Conservation (phyloP, 108 stramenopile genomes). For the Nitzschia sp. region DNA sequence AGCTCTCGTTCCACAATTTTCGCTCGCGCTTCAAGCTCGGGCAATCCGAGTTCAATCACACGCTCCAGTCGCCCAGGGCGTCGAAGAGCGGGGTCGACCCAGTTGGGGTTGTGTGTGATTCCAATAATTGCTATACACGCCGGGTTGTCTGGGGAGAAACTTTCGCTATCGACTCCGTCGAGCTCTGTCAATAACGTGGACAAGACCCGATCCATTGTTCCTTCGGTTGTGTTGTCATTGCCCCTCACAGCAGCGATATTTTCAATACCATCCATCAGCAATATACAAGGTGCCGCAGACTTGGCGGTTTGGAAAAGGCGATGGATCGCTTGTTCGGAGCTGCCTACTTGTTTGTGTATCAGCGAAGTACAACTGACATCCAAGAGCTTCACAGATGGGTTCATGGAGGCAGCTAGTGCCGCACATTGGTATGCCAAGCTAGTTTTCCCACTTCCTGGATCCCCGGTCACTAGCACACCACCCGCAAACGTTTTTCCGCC, state of each 20-base stretch:
- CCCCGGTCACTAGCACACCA: conserved; percentile 73
- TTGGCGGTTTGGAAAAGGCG: conserved; percentile 60
- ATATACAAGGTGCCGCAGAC: conserved; percentile 79
- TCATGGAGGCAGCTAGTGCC: conserved; percentile 50
- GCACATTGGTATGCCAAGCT: conserved; percentile 66
- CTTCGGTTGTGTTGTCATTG: conserved; percentile 83
- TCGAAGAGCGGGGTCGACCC: conserved; percentile 80
- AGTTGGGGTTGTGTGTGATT: conserved; percentile 63
- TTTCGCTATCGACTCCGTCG: conserved; percentile 67
- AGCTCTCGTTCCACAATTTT: conserved; percentile 46
- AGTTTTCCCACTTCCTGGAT: conserved; percentile 74
- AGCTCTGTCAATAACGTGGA: conserved; percentile 82
- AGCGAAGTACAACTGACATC: conserved; percentile 86
- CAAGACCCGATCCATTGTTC: conserved; percentile 86
- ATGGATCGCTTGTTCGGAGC: conserved; percentile 75
- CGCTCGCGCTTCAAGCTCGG: conserved; percentile 52
- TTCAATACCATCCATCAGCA: conserved; percentile 86
- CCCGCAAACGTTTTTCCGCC: conserved; percentile 52
- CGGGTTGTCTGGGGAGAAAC: neutral
- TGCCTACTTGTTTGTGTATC: conserved; percentile 86
- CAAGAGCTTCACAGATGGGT: conserved; percentile 59
- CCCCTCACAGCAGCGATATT: conserved; percentile 77
- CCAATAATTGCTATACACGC: conserved; percentile 71
- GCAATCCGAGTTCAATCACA: conserved; percentile 48
- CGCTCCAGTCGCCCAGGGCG: conserved; percentile 77